Base-by-base conservation (phyloP, 495 filamentous ascomycete species). In the Aspergillus bridgeri region DNA sequence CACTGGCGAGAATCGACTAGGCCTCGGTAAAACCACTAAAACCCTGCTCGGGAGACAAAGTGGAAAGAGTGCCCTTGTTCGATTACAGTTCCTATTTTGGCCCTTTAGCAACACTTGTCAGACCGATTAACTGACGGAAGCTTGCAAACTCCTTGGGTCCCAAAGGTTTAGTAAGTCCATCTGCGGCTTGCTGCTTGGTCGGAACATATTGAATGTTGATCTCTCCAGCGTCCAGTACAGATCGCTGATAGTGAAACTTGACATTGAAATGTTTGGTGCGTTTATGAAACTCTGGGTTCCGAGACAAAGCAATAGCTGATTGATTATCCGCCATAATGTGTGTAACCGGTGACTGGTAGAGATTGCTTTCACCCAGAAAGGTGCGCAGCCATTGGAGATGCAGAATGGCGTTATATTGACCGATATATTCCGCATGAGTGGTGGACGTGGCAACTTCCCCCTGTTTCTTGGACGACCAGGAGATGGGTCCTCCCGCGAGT, bases 211-310 rank as follows among this genome's bases (percentile, higher is more conserved):
- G 46, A 27, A 64, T 55, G 38, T 7, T 38, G 42, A 59, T 61
- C 25, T 64, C 62, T 38, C 52, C 48, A 38, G 51, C 21, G 46
- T 61, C 24, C 27, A 61, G 25, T 18, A 59, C 46, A 0, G 58
- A 53, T 53, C 62, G 51, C 55, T 59, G 52, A 55, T 61, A 64
- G 44, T 64, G 62, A 23, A 61, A 64, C 51, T 61, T 64, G 49
- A 57, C 62, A 38, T 61, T 59, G 44, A 64, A 61, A 38, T 64
- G 51, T 38, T 61, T 64, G 15, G 58, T 57, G 42, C 58, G 62
- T 56, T 60, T 64, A 27, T 61, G 58, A 44, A 64, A 60, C 24
- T 64, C 54, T 11, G 49, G 51, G 29, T 58, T 58, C 44, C 44
- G 51, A 24, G 55, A 58, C 6, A 58, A 45, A 4, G 60, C 51